phyloP scores from a whole-genome alignment of 208 protist genomes.

The Trypanosomatidae sp. region DNA sequence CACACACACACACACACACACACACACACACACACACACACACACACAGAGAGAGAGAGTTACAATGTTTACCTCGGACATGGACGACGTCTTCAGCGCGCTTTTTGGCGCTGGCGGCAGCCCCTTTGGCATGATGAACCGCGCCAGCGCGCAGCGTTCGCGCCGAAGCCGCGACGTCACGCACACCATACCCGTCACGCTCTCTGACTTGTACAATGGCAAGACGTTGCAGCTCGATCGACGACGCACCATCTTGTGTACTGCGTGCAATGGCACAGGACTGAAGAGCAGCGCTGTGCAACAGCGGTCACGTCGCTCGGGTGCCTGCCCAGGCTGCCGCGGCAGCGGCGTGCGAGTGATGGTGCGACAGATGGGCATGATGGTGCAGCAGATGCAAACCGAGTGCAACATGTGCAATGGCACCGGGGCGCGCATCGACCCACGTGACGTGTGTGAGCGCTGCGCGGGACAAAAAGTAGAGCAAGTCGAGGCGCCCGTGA shows the following conservation, averaged over 20 bases:
- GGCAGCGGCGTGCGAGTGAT: slow-evolving; percentile 82
- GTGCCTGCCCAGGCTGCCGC: slow-evolving; percentile 73
- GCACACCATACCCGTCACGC: slow-evolving; percentile 33
- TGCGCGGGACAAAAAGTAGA: slow-evolving; percentile 89
- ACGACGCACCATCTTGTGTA: slow-evolving; percentile 30
- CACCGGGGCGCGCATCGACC: slow-evolving; percentile 62
- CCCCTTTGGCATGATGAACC: neutral
- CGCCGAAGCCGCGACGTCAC: slow-evolving; percentile 9
- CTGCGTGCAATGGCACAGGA: slow-evolving; percentile 46
- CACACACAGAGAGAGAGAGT: neutral
- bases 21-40: too few species aligned
- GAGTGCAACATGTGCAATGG: slow-evolving; percentile 88
- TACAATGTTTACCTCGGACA: slow-evolving; percentile 25
- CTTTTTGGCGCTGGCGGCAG: slow-evolving; percentile 46
- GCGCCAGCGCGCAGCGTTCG: neutral
- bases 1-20: too few species aligned
- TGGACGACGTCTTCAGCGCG: slow-evolving; percentile 52
- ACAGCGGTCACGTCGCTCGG: slow-evolving; percentile 3
- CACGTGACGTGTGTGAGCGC: slow-evolving; percentile 77
- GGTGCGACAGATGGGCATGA: slow-evolving; percentile 91
- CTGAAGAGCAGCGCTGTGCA: slow-evolving; percentile 9
- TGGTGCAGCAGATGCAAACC: slow-evolving; percentile 89
- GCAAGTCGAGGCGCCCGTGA: slow-evolving; percentile 52
- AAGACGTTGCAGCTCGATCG: slow-evolving; percentile 32
- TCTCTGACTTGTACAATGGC: slow-evolving; percentile 75